Evolutionary conservation across 495 filamentous ascomycete species (phyloP).

Genomic region (Sordaria brevicollis): DNA sequence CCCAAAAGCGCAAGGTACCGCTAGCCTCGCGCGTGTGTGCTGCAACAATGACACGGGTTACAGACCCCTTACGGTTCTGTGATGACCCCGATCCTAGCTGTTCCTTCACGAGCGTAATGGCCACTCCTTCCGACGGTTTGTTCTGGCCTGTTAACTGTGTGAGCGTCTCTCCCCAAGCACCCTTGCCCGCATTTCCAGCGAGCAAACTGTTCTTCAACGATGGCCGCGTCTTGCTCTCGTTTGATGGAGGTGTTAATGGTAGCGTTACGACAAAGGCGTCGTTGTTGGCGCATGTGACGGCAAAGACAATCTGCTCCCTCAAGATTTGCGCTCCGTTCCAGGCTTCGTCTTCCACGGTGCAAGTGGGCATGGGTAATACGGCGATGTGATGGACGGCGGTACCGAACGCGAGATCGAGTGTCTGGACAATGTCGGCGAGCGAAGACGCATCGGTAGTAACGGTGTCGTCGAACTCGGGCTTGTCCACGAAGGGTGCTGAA

Average conservation of each 20-base stretch:
- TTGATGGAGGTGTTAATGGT: conserved; percentile 64
- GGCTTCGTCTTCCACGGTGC: conserved; percentile 33
- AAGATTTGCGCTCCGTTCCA: conserved; percentile 52
- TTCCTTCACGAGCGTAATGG: conserved; percentile 53
- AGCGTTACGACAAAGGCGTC: conserved; percentile 60
- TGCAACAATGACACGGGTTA: conserved; percentile 35
- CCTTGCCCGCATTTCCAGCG: conserved; percentile 37
- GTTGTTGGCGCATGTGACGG: conserved; percentile 59
- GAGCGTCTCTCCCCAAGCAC: conserved; percentile 52
- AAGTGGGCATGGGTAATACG: conserved; percentile 41
- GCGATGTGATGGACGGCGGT: conserved; percentile 51
- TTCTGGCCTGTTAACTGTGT: conserved; percentile 48
- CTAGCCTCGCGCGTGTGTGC: conserved; percentile 55
- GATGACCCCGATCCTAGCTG: conserved; percentile 5
- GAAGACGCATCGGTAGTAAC: conserved; percentile 30
- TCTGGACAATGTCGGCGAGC: conserved; percentile 46
- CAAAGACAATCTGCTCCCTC: conserved; percentile 55
- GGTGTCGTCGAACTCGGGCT: conserved; percentile 39
- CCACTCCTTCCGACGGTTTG: conserved; percentile 51
- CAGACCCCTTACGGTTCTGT: conserved; percentile 22
- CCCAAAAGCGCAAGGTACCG: conserved; percentile 42
- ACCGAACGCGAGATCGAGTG: conserved; percentile 57
- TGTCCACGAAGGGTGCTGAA: conserved; percentile 24
- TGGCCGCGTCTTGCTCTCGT: conserved; percentile 39
- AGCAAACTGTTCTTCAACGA: conserved; percentile 36